A percentile compares a stretch with the other conserved stretches of the same genome.
phyloP scores from a whole-genome alignment of 495 filamentous ascomycete genomes.

The Lichenothelia convexa region DNA sequence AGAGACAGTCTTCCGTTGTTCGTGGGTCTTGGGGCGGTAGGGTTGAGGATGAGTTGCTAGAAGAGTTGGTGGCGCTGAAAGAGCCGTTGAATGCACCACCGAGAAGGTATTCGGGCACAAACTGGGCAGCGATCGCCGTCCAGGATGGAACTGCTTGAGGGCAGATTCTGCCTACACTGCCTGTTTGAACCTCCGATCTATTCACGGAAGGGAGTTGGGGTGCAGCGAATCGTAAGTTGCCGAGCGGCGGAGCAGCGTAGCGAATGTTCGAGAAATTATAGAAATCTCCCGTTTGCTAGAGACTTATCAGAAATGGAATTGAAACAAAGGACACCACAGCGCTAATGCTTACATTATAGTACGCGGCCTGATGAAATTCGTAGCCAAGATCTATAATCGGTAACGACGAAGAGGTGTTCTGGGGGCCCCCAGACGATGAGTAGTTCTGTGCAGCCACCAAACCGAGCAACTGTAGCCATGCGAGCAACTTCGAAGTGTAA shows the following conservation, averaged over 20 bases:
- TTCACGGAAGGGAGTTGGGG: constrained; percentile 21
- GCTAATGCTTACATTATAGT: constrained; percentile 24
- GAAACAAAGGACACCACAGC: background rate
- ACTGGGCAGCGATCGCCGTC: constrained; percentile 18
- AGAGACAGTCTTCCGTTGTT: constrained; percentile 38
- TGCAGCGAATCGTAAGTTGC: constrained; percentile 31
- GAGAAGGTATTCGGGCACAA: constrained; percentile 19
- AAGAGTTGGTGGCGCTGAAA: constrained; percentile 13
- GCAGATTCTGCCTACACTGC: constrained; percentile 28
- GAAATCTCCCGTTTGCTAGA: constrained; percentile 16
- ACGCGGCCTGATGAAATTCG: constrained; percentile 28
- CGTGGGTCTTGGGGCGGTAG: constrained; percentile 23
- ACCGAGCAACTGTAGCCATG: background rate
- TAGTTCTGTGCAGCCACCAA: background rate
- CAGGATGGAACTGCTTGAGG: constrained; percentile 32
- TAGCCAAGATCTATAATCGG: constrained; percentile 35
- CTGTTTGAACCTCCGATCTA: constrained; percentile 24
- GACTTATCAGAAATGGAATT: background rate
- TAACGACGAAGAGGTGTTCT: constrained; percentile 1
- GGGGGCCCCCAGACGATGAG: background rate
- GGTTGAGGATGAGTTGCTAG: constrained; percentile 2
- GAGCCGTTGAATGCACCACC: constrained; percentile 18
- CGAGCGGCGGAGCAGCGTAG: constrained; percentile 37
- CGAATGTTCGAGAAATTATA: constrained; percentile 45
- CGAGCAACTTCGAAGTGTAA: background rate